Evolutionary conservation across 192 early-diverging fungal genomes (phyloP).

Genomic region (Phlyctochytrium planicorne): DNA sequence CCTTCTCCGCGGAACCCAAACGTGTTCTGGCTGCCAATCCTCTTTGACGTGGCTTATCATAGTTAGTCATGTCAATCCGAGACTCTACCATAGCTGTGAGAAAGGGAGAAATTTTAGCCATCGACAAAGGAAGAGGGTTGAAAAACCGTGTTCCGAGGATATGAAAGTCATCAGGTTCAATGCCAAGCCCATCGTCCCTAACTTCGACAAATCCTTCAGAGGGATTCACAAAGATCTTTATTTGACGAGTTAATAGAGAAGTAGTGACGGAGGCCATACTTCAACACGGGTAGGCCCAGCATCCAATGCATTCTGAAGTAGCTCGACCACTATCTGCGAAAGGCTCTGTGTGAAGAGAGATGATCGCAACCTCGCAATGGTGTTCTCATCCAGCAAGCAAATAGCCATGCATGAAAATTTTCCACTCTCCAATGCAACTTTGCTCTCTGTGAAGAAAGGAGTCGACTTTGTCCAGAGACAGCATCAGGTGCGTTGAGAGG

Average conservation of each 20-base stretch:
- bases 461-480: background rate
- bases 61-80: background rate
- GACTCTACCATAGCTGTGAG: background rate
- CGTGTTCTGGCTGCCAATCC: conserved; percentile 36
- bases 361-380: conserved; percentile 24
- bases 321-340: conserved; percentile 56
- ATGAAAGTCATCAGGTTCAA: conserved; percentile 42
- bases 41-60: conserved; percentile 60
- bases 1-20: conserved; percentile 78
- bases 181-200: conserved; percentile 64
- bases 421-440: background rate
- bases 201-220: conserved; percentile 45
- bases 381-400: conserved; percentile 10
- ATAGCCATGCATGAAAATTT: background rate
- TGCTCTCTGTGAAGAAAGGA: background rate
- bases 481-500: background rate
- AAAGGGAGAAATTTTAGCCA: background rate
- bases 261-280: no score
- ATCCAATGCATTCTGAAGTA: conserved; percentile 69
- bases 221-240: conserved; percentile 34
- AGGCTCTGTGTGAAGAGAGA: conserved; percentile 28
- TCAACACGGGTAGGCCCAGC: conserved; percentile 53
- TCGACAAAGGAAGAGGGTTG: no score
- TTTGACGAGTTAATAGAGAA: conserved; percentile 39
- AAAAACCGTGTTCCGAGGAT: conserved; percentile 46